These are phyloP conservation scores for Lachancea waltii DNA, from an alignment of 805 yeast genomes.

Conservation along the genomic window DNA sequence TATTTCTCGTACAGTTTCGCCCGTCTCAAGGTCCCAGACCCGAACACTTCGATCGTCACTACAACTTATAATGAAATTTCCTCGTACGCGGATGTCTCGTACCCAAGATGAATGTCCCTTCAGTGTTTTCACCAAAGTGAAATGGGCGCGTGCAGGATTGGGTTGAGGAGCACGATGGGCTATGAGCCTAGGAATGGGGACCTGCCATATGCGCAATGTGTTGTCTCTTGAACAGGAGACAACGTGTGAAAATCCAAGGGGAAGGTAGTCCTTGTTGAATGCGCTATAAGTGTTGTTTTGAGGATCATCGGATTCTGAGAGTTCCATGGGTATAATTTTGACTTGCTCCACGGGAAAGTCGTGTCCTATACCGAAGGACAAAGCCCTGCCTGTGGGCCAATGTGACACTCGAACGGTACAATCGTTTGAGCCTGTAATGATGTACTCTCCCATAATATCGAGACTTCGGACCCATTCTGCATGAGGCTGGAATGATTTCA, in stretches of 20 bases:
- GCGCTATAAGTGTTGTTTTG: slow-evolving; percentile 11
- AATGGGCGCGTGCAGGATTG: slow-evolving; percentile 48
- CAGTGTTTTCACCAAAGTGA: slow-evolving; percentile 49
- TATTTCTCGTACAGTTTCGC: slow-evolving; percentile 46
- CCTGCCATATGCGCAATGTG: slow-evolving; percentile 63
- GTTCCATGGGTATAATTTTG: slow-evolving; percentile 53
- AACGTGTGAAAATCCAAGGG: slow-evolving; percentile 62
- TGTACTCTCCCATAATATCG: slow-evolving; percentile 50
- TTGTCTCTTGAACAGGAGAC: slow-evolving; percentile 79
- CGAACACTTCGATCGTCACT: slow-evolving; percentile 74
- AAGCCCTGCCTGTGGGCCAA: slow-evolving; percentile 57
- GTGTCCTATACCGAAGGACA: slow-evolving; percentile 67
- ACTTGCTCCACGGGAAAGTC: slow-evolving; percentile 75
- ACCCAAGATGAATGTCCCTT: slow-evolving; percentile 88
- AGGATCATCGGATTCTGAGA: slow-evolving; percentile 22
- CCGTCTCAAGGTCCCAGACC: slow-evolving; percentile 64
- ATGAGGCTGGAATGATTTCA: slow-evolving; percentile 66
- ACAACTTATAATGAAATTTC: slow-evolving; percentile 66
- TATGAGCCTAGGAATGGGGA: slow-evolving; percentile 58
- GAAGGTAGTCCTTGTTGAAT: slow-evolving; percentile 23
- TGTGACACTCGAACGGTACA: slow-evolving; percentile 65
- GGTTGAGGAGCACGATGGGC: slow-evolving; percentile 55
- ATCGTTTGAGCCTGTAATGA: slow-evolving; percentile 74
- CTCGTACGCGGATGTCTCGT: slow-evolving; percentile 60
- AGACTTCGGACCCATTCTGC: slow-evolving; percentile 81